Percentiles rank a stretch among this genome's conserved stretches.
Conservation (phyloP, 2,329 filamentous ascomycete genomes). For the Huntiella decipiens region DNA sequence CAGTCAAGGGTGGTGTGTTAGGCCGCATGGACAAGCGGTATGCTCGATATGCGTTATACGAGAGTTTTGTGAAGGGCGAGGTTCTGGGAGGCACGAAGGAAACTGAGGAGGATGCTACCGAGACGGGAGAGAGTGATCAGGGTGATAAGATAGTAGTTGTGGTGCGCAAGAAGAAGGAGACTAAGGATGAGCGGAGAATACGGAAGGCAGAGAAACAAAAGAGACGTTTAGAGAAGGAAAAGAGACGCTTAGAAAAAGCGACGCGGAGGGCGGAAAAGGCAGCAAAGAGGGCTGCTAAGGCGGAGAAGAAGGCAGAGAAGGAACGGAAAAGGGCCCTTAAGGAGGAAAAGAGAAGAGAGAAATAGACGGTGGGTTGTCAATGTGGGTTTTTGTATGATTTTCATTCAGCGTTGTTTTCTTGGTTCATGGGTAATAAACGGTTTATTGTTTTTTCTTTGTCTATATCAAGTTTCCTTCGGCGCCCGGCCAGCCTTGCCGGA, state of each 20-base stretch:
- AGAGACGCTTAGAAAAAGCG: not conserved
- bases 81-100: slow-evolving; percentile 51
- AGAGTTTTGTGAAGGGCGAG: slow-evolving; percentile 69
- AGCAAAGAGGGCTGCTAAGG: slow-evolving; percentile 12
- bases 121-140: not conserved
- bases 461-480: slow-evolving; percentile 33
- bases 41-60: slow-evolving; percentile 50
- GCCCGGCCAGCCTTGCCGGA: slow-evolving; percentile 55
- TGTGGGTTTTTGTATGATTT: not conserved
- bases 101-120: not conserved
- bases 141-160: not conserved
- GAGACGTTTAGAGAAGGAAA: not conserved
- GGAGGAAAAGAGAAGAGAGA: slow-evolving; percentile 15
- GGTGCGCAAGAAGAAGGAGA: not conserved
- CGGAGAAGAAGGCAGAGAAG: slow-evolving; percentile 1
- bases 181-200: not conserved
- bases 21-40: slow-evolving; percentile 35
- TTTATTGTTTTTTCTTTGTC: slow-evolving; percentile 11
- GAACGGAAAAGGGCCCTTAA: slow-evolving; percentile 5
- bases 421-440: slow-evolving; percentile 14
- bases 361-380: not conserved
- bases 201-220: not conserved
- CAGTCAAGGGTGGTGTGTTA: slow-evolving; percentile 32
- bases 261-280: not conserved
- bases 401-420: not conserved